Percentiles rank a stretch among this genome's conserved stretches.
Evolutionary conservation across 1,284 basidiomycete genomes (phyloP).

Genomic region (Moesziomyces parantarcticus): DNA sequence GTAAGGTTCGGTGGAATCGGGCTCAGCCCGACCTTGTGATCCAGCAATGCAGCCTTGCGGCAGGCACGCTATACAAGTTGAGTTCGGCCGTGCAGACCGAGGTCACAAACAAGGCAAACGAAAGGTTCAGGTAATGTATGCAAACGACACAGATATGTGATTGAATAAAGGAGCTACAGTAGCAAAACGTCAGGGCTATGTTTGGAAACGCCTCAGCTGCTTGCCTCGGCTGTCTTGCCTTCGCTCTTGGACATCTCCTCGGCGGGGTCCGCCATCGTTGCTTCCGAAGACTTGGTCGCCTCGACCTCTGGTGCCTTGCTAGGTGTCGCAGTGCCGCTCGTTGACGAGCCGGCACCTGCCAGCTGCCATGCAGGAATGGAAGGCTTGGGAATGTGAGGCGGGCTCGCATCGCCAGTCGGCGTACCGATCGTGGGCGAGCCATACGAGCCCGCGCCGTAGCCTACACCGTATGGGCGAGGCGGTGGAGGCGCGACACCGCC

Average conservation of each 20-base stretch:
- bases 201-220: constrained; percentile 2
- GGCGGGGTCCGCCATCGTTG: constrained; percentile 31
- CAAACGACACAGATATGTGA: too few species aligned
- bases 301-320: constrained; percentile 16
- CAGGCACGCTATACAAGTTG: too few species aligned
- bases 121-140: too few species aligned
- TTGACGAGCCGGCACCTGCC: constrained; percentile 36
- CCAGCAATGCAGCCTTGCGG: too few species aligned
- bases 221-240: constrained; percentile 26
- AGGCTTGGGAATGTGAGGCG: constrained; percentile 55
- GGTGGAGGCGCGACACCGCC: constrained; percentile 13
- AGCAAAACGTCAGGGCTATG: background rate
- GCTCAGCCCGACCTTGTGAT: too few species aligned
- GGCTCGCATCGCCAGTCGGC: constrained; percentile 40
- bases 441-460: constrained; percentile 31
- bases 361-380: constrained; percentile 66
- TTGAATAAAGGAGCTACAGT: too few species aligned
- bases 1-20: too few species aligned
- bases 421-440: constrained; percentile 47
- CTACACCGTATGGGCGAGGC: constrained; percentile 30
- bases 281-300: constrained; percentile 18
- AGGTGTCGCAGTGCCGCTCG: constrained; percentile 8
- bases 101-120: too few species aligned
- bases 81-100: too few species aligned
- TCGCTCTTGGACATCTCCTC: constrained; percentile 48